Evolutionary conservation across 208 protist species (phyloP), one percentile per base, ranked within the genome.

Genomic region (Trypanosoma brucei): DNA sequence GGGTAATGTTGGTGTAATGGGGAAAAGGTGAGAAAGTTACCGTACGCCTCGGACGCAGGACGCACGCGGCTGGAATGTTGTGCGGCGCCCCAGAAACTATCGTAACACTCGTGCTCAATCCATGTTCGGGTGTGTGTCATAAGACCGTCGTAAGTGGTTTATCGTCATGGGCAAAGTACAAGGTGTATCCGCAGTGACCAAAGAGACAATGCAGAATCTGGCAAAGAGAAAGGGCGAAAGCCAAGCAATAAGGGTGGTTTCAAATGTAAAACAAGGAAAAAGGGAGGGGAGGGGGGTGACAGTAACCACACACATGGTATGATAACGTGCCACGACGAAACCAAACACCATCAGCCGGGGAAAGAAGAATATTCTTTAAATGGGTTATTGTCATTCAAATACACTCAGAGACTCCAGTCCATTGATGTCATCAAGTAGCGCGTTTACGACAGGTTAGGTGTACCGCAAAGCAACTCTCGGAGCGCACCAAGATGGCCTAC

Each of bases 131-230:
- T 61, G 50, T 37, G 61, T 57, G 70, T 81, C 70, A 80, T 80
- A 80, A 80, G 75, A 80, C 75, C 75, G 75, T 80, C 75, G 75
- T 73, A 80, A 80, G 75, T 80, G 75, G 68, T 51, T 72, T 70
- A 55, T 75, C 70, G 65, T 75, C 62, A 76, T 48, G 44, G 62
- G 56, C 65, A 11, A 9, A 33, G 22, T 22, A 22, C 22, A 22
- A 22, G 22, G 22, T 22, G 22, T 22, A 22, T 22, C 22, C 22
- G 22, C 22, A 22, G 22, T 22, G 22, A 22, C 22, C 22, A 22
- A 22, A 22, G 22, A 22, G 22, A 22, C 22, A 22, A 22, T 22
- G 22, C 22, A 22, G 22, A 22, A 22, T 22, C 22, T 22, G 22
- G 22, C 22, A 22, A 22, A 22, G 22, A 22, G 22, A 22, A 22